Base-by-base conservation (phyloP, 2,329 filamentous ascomycete species). In the Macrophomina tecta region DNA sequence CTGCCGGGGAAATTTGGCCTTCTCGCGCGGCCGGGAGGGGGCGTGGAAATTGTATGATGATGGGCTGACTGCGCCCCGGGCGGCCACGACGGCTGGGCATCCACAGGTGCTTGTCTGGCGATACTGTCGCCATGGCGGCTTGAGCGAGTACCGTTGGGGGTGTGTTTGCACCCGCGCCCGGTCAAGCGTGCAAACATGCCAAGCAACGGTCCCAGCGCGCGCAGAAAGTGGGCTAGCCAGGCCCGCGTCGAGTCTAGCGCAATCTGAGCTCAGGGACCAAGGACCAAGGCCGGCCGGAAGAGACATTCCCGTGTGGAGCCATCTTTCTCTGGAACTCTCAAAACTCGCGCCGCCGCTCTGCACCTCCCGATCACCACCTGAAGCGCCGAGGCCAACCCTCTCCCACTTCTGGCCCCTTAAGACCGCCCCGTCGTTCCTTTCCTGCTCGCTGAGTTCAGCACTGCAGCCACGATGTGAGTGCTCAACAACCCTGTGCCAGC, bases 31-130 rank as follows among this genome's bases (percentile, higher is more conserved):
- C 8, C 30, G 60, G 45, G 60, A 30, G 18, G n/a, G 46, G 52
- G 61, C 46, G 46, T 52, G 61, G 61, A 52, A 52, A 52, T 53
- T 52, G 61, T 64, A 48, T 64, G 61, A 64, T 64, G 48, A 53
- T 64, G 48, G 48, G 61, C 61, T 64, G 48, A 64, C 32, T 32
- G 61, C 61, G 46, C 61, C 30, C 49, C 18, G 46, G 30, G 46
- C 45, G 32, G 45, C 4, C 30, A 32, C 32, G 18, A 18, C 12
- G 34, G 34, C n/a, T 30, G 32, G 45, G 30, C 14, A 28, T 12
- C 60, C 46, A 51, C 60, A 64, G 61, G 61, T 53, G 49, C 36
- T 53, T 64, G 48, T 64, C 46, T 52, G 46, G 34, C 61, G 61
- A 64, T 64, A 23, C 46, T 64, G 61, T 64, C 61, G 61, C 61